phyloP scores from a whole-genome alignment of 2,329 filamentous ascomycete genomes.

The Tolypocladium inflatum region DNA sequence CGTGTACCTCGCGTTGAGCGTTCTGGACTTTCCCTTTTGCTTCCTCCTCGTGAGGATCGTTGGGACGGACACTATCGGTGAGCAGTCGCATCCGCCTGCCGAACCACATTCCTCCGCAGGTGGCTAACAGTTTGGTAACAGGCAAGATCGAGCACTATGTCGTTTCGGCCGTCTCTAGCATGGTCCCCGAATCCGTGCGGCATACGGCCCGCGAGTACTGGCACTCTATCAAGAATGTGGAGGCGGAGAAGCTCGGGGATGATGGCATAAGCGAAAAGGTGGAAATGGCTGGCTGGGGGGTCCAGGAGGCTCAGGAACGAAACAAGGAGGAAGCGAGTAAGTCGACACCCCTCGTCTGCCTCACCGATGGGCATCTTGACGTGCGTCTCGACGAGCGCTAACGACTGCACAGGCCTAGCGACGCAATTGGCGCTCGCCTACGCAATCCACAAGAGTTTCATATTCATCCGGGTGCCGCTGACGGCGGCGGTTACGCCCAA shows the following conservation, averaged over 20 bases:
- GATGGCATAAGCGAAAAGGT: conserved; percentile 34
- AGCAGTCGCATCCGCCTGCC: conserved; percentile 11
- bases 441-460: conserved; percentile 95
- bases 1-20: conserved; percentile 78
- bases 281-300: conserved; percentile 48
- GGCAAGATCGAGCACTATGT: conserved; percentile 58
- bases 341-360: conserved; percentile 24
- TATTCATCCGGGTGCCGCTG: conserved; percentile 88
- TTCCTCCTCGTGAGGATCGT: conserved; percentile 77
- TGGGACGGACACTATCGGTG: conserved; percentile 78
- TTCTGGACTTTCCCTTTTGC: conserved; percentile 89
- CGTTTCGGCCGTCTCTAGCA: conserved; percentile 45
- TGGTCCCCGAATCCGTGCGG: conserved; percentile 52
- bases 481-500: conserved; percentile 87
- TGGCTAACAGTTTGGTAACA: conserved; percentile 16
- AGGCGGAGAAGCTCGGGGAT: conserved; percentile 31
- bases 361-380: background rate
- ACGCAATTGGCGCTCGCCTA: conserved; percentile 92
- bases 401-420: conserved; percentile 40
- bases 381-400: conserved; percentile 7
- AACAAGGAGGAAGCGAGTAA: conserved; percentile 64
- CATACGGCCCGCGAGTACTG: conserved; percentile 41
- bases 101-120: background rate
- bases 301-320: conserved; percentile 51
- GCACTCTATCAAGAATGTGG: conserved; percentile 34